Percentiles rank a stretch among this genome's conserved stretches.
These are phyloP conservation scores for Aspergillus sp. DNA, from an alignment of 2,329 filamentous ascomycete species.

Conservation along the genomic window DNA sequence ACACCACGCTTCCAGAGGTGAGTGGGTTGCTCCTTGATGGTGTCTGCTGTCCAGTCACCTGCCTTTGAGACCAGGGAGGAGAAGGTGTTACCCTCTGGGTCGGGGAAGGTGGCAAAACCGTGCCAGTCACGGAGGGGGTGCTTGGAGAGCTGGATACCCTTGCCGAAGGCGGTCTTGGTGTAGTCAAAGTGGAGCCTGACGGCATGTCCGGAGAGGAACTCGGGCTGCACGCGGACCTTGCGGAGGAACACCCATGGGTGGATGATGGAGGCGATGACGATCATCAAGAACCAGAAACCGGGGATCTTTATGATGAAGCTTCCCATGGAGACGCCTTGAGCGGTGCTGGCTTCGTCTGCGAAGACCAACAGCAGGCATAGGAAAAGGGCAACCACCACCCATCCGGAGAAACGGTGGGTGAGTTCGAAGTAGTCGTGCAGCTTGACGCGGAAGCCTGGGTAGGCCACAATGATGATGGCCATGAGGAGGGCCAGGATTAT, in stretches of 20 bases:
- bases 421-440: constrained; percentile 65
- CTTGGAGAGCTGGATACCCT: constrained; percentile 55
- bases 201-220: constrained; percentile 65
- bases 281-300: constrained; percentile 61
- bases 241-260: constrained; percentile 69
- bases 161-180: constrained; percentile 51
- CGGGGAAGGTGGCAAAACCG: constrained; percentile 66
- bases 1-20: constrained; percentile 63
- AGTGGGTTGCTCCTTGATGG: constrained; percentile 56
- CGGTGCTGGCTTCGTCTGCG: constrained; percentile 37
- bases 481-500: constrained; percentile 53
- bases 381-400: constrained; percentile 59
- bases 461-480: constrained; percentile 55
- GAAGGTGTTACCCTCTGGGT: constrained; percentile 52
- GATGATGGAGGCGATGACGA: constrained; percentile 59
- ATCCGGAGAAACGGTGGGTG: constrained; percentile 67
- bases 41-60: constrained; percentile 64
- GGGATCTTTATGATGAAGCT: constrained; percentile 41
- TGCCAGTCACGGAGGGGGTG: constrained; percentile 65
- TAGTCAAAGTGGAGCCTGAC: constrained; percentile 64
- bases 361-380: constrained; percentile 57
- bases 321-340: constrained; percentile 29
- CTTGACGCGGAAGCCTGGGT: constrained; percentile 56
- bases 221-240: constrained; percentile 57
- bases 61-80: constrained; percentile 65